Conservation (phyloP, 2,329 filamentous ascomycete genomes). For the Amylocarpus encephaloides region DNA sequence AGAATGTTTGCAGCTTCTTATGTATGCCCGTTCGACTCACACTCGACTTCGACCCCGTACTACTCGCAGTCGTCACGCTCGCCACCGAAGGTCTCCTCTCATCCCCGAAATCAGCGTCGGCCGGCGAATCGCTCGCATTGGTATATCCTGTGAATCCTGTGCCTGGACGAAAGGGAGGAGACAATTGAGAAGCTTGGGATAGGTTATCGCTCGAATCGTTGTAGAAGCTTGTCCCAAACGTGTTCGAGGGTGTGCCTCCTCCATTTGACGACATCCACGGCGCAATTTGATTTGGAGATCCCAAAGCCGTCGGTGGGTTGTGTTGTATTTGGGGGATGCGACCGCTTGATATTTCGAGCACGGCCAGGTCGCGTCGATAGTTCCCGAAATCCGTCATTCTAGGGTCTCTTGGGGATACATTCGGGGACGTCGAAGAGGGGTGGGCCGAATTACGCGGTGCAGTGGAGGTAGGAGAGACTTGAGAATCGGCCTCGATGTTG, state of each 20-base stretch:
- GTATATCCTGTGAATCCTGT: slow-evolving; percentile 38
- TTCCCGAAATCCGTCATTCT: slow-evolving; percentile 51
- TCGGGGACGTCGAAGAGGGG: slow-evolving; percentile 24
- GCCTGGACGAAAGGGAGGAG: slow-evolving; percentile 59
- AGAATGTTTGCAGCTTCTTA: slow-evolving; percentile 85
- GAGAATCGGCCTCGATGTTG: slow-evolving; percentile 27
- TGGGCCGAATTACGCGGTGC: slow-evolving; percentile 23
- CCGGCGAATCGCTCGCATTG: slow-evolving; percentile 52
- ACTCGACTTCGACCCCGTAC: slow-evolving; percentile 72
- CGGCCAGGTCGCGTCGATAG: slow-evolving; percentile 65
- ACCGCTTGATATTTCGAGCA: slow-evolving; percentile 55
- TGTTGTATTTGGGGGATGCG: slow-evolving; percentile 54
- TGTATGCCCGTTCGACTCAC: slow-evolving; percentile 61
- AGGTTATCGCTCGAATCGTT: slow-evolving; percentile 70
- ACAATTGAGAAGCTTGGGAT: slow-evolving; percentile 59
- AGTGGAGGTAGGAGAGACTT: slow-evolving; percentile 30
- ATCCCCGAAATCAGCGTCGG: slow-evolving; percentile 57
- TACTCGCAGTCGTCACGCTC: slow-evolving; percentile 81
- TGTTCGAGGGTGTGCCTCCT: slow-evolving; percentile 21
- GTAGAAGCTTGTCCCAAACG: slow-evolving; percentile 56
- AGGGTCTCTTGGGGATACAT: slow-evolving; percentile 32
- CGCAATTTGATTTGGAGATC: slow-evolving; percentile 41
- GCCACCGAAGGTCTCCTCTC: slow-evolving; percentile 81
- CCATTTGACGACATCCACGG: slow-evolving; percentile 47
- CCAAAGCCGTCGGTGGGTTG: slow-evolving; percentile 48